These are phyloP conservation scores for Mycotypha africana DNA, from an alignment of 371 early-diverging fungal species.

Conservation along the genomic window DNA sequence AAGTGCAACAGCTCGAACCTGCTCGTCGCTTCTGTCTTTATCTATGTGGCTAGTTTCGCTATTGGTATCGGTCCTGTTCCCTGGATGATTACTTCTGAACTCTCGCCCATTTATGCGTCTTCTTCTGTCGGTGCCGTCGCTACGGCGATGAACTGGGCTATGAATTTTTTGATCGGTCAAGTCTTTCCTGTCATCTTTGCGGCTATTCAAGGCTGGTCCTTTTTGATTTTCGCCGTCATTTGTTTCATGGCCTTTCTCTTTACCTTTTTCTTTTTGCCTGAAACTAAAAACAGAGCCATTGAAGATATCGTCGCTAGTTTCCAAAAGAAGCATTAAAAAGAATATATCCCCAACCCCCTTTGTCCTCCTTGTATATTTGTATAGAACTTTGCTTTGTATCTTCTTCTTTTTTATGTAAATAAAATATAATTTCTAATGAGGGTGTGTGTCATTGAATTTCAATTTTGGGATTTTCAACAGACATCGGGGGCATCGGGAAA, in stretches of 20 bases:
- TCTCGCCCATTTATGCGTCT: conserved; percentile 60
- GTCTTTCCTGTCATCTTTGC: conserved; percentile 58
- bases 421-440: no score
- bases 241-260: conserved; percentile 20
- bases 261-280: conserved; percentile 43
- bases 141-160: conserved; percentile 60
- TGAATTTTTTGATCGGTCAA: conserved; percentile 48
- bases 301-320: conserved; percentile 43
- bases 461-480: no score
- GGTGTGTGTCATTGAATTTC: no score
- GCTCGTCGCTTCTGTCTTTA: conserved; percentile 61
- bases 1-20: conserved; percentile 37
- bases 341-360: no score
- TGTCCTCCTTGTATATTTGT: not conserved
- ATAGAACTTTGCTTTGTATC: conserved; percentile 1
- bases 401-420: no score
- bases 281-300: conserved; percentile 53
- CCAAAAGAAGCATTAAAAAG: not conserved
- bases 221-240: conserved; percentile 55
- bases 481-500: no score
- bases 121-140: conserved; percentile 48
- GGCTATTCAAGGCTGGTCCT: conserved; percentile 58
- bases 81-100: conserved; percentile 70
- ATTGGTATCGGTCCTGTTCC: conserved; percentile 82
- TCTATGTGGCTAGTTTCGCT: conserved; percentile 76